phyloP scores from a whole-genome alignment of 306 rosid genomes.

The Prunus salicina region DNA sequence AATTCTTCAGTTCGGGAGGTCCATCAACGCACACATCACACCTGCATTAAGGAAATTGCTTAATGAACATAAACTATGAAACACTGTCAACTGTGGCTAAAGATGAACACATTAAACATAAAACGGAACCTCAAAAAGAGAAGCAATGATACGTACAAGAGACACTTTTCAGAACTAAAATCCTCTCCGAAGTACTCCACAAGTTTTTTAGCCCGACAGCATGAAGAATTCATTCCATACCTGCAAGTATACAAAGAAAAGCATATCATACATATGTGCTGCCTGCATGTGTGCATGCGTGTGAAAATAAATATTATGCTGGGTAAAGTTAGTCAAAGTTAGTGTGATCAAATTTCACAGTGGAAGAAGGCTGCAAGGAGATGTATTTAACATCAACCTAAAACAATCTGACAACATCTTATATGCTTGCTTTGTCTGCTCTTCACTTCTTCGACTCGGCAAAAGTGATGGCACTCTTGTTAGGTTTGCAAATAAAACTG shows the following conservation, averaged over 20 bases:
- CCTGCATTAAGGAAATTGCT: constrained; percentile 35
- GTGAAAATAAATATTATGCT: background rate
- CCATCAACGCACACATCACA: constrained; percentile 82
- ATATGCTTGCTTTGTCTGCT: constrained; percentile 68
- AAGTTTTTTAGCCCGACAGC: constrained; percentile 75
- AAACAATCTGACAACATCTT: constrained; percentile 86
- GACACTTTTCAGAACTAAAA: constrained; percentile 59
- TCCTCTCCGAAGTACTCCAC: constrained; percentile 91
- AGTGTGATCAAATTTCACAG: background rate
- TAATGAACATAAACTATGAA: background rate
- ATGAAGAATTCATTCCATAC: constrained; percentile 79
- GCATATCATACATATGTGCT: background rate
- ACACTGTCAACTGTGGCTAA: background rate
- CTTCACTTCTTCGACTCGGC: constrained; percentile 75
- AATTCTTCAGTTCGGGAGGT: constrained; percentile 68
- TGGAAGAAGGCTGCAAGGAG: constrained; percentile 14
- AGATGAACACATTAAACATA: background rate
- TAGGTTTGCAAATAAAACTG: constrained; percentile 81
- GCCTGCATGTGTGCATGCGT: background rate
- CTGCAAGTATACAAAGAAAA: constrained; percentile 36
- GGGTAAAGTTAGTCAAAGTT: background rate
- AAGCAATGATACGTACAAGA: constrained; percentile 47
- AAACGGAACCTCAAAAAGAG: background rate
- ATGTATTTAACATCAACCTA: constrained; percentile 55
- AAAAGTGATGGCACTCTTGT: constrained; percentile 78